Conservation (phyloP, 2,329 filamentous ascomycete genomes). For the Botrytis aclada region DNA sequence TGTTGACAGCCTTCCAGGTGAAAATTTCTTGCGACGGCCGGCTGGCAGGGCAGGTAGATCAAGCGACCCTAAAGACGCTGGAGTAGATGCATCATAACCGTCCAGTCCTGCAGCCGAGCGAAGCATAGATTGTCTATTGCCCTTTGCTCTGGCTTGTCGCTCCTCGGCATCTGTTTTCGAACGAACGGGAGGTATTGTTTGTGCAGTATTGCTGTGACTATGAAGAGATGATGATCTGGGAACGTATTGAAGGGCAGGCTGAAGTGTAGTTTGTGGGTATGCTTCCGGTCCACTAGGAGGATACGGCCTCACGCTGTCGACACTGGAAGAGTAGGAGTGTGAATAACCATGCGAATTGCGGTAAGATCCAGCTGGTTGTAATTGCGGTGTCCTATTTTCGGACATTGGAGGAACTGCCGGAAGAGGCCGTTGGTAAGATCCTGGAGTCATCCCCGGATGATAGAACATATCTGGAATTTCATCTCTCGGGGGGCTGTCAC, state of each 20-base stretch:
- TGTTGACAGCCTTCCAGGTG: constrained; percentile 76
- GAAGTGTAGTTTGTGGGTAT: constrained; percentile 46
- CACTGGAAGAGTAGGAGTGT: constrained; percentile 47
- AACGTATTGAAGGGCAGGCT: constrained; percentile 43
- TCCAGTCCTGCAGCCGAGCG: constrained; percentile 53
- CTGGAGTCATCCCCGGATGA: constrained; percentile 71
- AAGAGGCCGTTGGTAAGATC: constrained; percentile 61
- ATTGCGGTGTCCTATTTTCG: constrained; percentile 45
- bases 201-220: constrained; percentile 76
- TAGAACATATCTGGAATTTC: constrained; percentile 92
- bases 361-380: constrained; percentile 59
- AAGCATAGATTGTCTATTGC: constrained; percentile 49
- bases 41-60: constrained; percentile 82
- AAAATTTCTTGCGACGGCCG: constrained; percentile 77
- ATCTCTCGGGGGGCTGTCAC: constrained; percentile 64
- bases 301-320: constrained; percentile 40
- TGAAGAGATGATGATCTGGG: constrained; percentile 79
- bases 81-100: constrained; percentile 54
- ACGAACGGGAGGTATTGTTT: constrained; percentile 75
- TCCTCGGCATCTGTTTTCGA: constrained; percentile 89
- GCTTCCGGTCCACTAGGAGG: constrained; percentile 33
- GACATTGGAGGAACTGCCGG: constrained; percentile 56
- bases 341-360: constrained; percentile 46
- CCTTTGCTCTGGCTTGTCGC: constrained; percentile 53
- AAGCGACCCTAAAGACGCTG: constrained; percentile 58